Conservation (phyloP, 208 protist genomes). For the Acanthamoeba castellanii region DNA sequence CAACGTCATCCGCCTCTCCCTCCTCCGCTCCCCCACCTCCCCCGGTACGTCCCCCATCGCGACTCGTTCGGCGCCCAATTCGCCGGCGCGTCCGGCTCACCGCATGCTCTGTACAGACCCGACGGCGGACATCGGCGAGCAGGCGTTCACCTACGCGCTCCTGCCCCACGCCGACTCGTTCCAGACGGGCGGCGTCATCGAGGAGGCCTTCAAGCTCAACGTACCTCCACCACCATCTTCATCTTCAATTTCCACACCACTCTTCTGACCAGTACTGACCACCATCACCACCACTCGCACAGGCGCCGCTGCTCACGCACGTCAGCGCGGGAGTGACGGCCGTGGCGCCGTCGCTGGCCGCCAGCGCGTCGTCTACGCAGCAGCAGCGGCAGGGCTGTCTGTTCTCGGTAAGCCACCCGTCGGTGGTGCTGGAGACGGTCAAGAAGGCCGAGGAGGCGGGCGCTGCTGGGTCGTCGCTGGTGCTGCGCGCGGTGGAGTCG, state of each 20-base stretch:
- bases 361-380: background rate
- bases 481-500: conserved; percentile 19
- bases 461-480: background rate
- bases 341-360: background rate
- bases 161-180: conserved; percentile 65
- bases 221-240: background rate
- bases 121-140: conserved; percentile 68
- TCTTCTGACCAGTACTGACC: background rate
- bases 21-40: conserved; percentile 79
- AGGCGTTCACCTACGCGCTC: conserved; percentile 83
- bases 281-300: background rate
- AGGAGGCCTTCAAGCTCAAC: conserved; percentile 82
- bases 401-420: background rate
- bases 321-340: background rate
- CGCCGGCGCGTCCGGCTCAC: background rate
- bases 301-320: background rate
- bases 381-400: background rate
- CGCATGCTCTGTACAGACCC: conserved; percentile 41
- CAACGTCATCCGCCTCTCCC: conserved; percentile 72
- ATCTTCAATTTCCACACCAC: background rate
- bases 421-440: conserved; percentile 29
- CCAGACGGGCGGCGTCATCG: conserved; percentile 76
- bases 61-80: background rate
- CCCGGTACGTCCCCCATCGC: conserved; percentile 71
- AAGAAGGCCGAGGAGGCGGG: conserved; percentile 45